A percentile compares a stretch with the other conserved stretches of the same genome.
Conservation (phyloP, 106 monocot species). For the Allium cepa region DNA sequence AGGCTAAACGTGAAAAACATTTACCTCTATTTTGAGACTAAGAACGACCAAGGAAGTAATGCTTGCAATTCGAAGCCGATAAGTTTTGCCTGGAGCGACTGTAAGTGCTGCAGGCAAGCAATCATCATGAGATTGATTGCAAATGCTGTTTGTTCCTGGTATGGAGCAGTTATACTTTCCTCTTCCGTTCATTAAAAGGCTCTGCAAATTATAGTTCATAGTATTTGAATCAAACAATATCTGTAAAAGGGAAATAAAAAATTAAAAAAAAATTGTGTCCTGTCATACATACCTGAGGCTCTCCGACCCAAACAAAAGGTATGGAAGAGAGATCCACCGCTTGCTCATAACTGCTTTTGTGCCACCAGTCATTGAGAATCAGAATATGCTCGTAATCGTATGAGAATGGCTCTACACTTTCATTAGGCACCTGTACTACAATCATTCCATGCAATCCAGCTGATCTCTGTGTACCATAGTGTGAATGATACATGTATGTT, state of each 20-base stretch:
- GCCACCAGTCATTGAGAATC: constrained; percentile 91
- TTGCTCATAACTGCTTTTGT: constrained; percentile 59
- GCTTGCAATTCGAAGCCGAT: constrained; percentile 56
- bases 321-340: constrained; percentile 41
- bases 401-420: constrained; percentile 44
- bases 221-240: neutral
- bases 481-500: constrained; percentile 80
- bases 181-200: constrained; percentile 42
- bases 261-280: too few relatives aligned
- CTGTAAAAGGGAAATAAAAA: too few relatives aligned
- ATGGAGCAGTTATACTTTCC: constrained; percentile 44
- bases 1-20: neutral
- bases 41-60: constrained; percentile 61
- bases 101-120: constrained; percentile 49
- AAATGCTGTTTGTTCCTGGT: constrained; percentile 5
- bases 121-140: constrained; percentile 34
- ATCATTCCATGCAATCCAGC: constrained; percentile 72
- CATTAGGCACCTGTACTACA: constrained; percentile 25
- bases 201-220: constrained; percentile 7
- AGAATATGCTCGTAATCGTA: constrained; percentile 60
- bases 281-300: constrained; percentile 47
- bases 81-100: constrained; percentile 60
- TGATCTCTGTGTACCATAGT: constrained; percentile 80
- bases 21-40: neutral
- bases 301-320: constrained; percentile 50